Evolutionary conservation across 345 rosid species (phyloP).

Genomic region (Mallotus nudiflorus): DNA sequence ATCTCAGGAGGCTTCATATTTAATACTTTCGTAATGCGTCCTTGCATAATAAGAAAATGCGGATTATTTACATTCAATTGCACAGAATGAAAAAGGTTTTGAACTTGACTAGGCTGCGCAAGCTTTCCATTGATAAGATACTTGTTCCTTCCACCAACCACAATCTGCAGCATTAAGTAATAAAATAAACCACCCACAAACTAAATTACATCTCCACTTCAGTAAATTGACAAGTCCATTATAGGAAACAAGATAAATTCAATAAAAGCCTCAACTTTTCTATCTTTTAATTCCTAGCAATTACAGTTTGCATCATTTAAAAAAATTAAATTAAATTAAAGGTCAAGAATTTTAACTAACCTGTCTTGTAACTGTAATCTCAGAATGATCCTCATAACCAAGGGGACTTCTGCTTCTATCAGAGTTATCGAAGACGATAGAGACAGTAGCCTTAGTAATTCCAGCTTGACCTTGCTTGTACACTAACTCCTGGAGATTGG

Average conservation of each 20-base stretch:
- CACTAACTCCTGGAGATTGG: slow-evolving; percentile 96
- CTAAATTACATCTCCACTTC: too few species aligned
- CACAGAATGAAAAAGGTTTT: slow-evolving; percentile 94
- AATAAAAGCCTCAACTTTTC: background rate
- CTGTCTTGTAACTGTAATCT: slow-evolving; percentile 92
- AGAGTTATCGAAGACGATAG: slow-evolving; percentile 84
- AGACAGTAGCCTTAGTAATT: slow-evolving; percentile 91
- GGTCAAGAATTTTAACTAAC: slow-evolving; percentile 36
- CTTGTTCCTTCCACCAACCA: slow-evolving; percentile 85
- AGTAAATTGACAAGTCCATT: too few species aligned
- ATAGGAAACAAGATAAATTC: background rate
- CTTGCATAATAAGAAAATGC: slow-evolving; percentile 99
- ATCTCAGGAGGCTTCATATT: slow-evolving; percentile 99
- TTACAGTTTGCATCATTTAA: background rate
- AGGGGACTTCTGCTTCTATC: slow-evolving; percentile 78
- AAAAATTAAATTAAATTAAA: background rate
- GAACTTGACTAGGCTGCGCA: slow-evolving; percentile 83
- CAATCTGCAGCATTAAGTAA: slow-evolving; percentile 58
- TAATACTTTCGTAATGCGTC: slow-evolving; percentile 92
- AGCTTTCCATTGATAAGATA: slow-evolving; percentile 75
- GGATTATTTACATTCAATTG: slow-evolving; percentile 98
- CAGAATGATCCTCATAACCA: slow-evolving; percentile 80
- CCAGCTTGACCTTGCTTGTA: slow-evolving; percentile 99
- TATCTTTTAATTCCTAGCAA: background rate
- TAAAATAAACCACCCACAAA: background rate